Evolutionary conservation across 2,329 filamentous ascomycete species (phyloP), one percentile per base, ranked within the genome.

Genomic region (Alternaria infectoria): DNA sequence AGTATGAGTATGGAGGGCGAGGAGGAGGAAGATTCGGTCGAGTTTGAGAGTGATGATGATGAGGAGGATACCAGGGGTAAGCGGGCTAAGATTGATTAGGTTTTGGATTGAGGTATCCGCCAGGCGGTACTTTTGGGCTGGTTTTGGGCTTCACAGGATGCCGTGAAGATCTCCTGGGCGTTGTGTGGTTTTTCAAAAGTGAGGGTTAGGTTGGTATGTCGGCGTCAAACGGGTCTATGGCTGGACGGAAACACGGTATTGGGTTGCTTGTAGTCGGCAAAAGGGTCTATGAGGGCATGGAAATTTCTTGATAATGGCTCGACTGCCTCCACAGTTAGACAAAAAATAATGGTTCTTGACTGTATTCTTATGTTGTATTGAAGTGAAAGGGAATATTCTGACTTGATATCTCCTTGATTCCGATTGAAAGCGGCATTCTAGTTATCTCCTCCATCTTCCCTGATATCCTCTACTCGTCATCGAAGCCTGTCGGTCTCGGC

Each of bases 401-500:
- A 23, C 44, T 23, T 40, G 36, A 40, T 40, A 17, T 47, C 44
- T 17, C 44, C 21, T 9, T n/a, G 32, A 36, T 5, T 36, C 10
- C 23, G 21, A 40, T 19, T 13, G 21, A 25, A 32, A 46, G 32
- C 49, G n/a, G n/a, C 45, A 36, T 50, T 28, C 23, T 19, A 6
- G 21, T n/a, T 44, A 4, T 32, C 15, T 26, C n/a, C 9, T 21
- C 25, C 23, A 28, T 26, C 50, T 50, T 49, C 45, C 36, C 40
- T 45, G 32, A 46, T 28, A 19, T 17, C 30, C 13, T 52, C 62
- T 72, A 73, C 67, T 75, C 70, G 67, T 85, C 83, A 64, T 85
- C 83, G 66, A 82, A 85, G 25, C 83, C 83, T 19, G 77, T 72
- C 17, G 82, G 83, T 67, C 80, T 78, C 57, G 81, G 77, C 59